Evolutionary conservation across 2,329 filamentous ascomycete species (phyloP).

Genomic region (Beauveria sp.): DNA sequence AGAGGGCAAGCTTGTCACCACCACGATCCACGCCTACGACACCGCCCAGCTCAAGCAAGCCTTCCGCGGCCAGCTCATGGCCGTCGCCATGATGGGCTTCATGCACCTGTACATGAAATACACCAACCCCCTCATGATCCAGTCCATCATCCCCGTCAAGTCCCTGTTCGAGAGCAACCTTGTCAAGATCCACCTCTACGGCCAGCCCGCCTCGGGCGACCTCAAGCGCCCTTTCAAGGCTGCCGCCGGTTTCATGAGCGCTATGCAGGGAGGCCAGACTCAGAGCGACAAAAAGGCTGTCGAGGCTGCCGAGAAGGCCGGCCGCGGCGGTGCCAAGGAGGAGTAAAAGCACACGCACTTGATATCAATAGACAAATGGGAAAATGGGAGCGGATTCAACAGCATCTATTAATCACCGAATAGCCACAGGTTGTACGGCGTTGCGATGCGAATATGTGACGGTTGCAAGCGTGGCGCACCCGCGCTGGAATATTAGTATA

Average conservation of each 20-base stretch:
- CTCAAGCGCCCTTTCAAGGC: conserved; percentile 96
- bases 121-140: conserved; percentile 97
- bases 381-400: not conserved
- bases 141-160: conserved; percentile 98
- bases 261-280: conserved; percentile 62
- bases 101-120: conserved; percentile 99
- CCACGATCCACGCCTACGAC: conserved; percentile 94
- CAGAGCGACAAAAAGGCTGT: conserved; percentile 92
- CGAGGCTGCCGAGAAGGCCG: conserved; percentile 69
- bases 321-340: conserved; percentile 64
- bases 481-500: conserved; percentile 1
- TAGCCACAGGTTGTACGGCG: not conserved
- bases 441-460: not conserved
- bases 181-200: conserved; percentile 90
- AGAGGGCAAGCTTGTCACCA: conserved; percentile 93
- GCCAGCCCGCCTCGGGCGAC: conserved; percentile 78
- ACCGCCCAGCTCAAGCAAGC: conserved; percentile 72
- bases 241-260: conserved; percentile 71
- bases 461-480: not conserved
- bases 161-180: conserved; percentile 90
- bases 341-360: conserved; percentile 41
- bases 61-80: conserved; percentile 91
- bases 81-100: conserved; percentile 93
- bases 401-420: not conserved
- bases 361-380: not conserved